These are phyloP conservation scores for Colletotrichum sp. DNA, from an alignment of 2,329 filamentous ascomycete genomes.

Conservation along the genomic window DNA sequence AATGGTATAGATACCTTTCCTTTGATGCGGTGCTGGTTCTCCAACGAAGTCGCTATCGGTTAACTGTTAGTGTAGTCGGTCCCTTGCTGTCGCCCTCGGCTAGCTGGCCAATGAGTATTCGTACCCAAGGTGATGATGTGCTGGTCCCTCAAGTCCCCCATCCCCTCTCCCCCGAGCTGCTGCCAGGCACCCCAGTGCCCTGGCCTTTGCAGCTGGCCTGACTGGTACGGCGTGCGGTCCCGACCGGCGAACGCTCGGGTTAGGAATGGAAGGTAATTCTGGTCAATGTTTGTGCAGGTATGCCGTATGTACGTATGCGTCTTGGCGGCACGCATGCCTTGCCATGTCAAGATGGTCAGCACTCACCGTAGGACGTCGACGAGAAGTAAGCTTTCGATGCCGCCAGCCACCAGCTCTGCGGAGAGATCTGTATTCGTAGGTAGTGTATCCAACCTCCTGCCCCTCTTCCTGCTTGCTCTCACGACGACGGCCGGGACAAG, in stretches of 20 bases:
- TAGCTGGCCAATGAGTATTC: not conserved
- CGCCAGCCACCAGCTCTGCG: not conserved
- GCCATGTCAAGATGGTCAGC: not conserved
- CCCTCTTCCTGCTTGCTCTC: not conserved
- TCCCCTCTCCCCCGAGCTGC: not conserved
- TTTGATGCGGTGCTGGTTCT: not conserved
- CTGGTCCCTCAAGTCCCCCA: not conserved
- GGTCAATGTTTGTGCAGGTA: not conserved
- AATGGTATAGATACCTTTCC: not conserved
- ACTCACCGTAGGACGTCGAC: not conserved
- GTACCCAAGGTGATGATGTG: not conserved
- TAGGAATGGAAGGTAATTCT: not conserved
- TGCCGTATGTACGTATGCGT: not conserved
- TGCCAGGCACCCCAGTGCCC: conserved; percentile 2
- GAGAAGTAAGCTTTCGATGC: not conserved
- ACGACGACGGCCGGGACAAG: not conserved
- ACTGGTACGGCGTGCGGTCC: not conserved
- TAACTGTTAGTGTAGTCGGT: not conserved
- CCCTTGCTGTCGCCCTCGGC: not conserved
- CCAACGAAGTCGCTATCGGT: not conserved
- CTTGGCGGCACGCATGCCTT: not conserved
- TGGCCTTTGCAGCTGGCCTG: not conserved
- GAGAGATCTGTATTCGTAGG: not conserved
- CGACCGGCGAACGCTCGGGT: not conserved
- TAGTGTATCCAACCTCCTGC: not conserved